Evolutionary conservation across 805 yeast species (phyloP).

Genomic region (Lachancea sp.): DNA sequence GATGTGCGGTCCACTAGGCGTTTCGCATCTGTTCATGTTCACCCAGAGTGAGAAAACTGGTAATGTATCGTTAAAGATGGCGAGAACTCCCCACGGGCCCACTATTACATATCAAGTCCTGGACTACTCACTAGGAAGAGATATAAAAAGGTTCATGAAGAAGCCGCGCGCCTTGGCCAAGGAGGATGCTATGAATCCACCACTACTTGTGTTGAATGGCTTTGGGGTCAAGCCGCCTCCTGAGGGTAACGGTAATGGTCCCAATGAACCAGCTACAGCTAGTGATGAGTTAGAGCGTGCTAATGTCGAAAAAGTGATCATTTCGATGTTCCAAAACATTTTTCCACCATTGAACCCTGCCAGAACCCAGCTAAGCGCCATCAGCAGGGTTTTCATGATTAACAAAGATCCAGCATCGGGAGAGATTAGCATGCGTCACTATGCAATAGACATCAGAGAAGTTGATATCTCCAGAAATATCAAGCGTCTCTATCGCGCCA

Average conservation of each 20-base stretch:
- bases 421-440: conserved; percentile 80
- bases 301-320: conserved; percentile 73
- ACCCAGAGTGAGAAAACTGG: conserved; percentile 76
- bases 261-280: conserved; percentile 2
- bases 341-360: conserved; percentile 94
- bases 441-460: conserved; percentile 75
- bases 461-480: conserved; percentile 73
- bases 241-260: conserved; percentile 3
- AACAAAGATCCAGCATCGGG: conserved; percentile 67
- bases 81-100: conserved; percentile 91
- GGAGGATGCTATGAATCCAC: conserved; percentile 72
- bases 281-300: conserved; percentile 17
- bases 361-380: conserved; percentile 60
- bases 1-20: conserved; percentile 97
- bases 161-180: conserved; percentile 73
- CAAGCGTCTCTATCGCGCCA: conserved; percentile 60
- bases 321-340: conserved; percentile 90
- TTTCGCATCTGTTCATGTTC: conserved; percentile 80
- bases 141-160: conserved; percentile 60
- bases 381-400: conserved; percentile 79
- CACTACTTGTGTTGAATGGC: conserved; percentile 89
- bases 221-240: conserved; percentile 38
- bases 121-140: conserved; percentile 75
- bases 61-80: conserved; percentile 72
- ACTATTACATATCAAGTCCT: conserved; percentile 75